These are phyloP conservation scores for Leishmania guyanensis DNA, from an alignment of 208 protist genomes.

Conservation along the genomic window DNA sequence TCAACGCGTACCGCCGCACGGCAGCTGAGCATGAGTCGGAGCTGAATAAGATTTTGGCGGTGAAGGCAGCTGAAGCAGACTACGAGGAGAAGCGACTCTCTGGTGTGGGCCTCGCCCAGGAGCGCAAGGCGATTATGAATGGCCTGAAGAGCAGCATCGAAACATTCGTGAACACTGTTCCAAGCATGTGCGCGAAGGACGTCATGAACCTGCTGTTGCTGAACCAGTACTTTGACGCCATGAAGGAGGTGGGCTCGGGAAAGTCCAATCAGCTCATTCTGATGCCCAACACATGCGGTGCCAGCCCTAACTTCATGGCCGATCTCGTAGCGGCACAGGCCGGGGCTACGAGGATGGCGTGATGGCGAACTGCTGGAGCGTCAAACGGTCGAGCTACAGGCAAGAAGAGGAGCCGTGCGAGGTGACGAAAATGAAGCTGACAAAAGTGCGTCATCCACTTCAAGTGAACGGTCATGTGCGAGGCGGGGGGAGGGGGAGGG, in stretches of 20 bases:
- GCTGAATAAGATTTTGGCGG: conserved; percentile 61
- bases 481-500: background rate
- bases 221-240: conserved; percentile 85
- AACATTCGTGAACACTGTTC: conserved; percentile 51
- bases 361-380: background rate
- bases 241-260: conserved; percentile 70
- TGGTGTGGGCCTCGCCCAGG: conserved; percentile 69
- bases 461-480: background rate
- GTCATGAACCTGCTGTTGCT: conserved; percentile 79
- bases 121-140: conserved; percentile 70
- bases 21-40: conserved; percentile 72
- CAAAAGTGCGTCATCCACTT: background rate
- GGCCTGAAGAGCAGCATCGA: conserved; percentile 74
- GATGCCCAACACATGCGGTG: conserved; percentile 32
- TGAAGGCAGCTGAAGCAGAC: conserved; percentile 75
- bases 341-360: conserved; percentile 31
- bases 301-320: conserved; percentile 14
- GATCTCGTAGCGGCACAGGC: conserved; percentile 49
- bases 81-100: conserved; percentile 75
- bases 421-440: background rate
- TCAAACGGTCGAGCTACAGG: background rate
- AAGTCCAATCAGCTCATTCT: conserved; percentile 52
- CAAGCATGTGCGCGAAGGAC: conserved; percentile 46
- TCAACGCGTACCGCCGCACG: conserved; percentile 65
- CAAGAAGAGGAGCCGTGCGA: background rate